Base-by-base conservation (phyloP, 1,284 basidiomycete species). In the Macrocybe sp. region DNA sequence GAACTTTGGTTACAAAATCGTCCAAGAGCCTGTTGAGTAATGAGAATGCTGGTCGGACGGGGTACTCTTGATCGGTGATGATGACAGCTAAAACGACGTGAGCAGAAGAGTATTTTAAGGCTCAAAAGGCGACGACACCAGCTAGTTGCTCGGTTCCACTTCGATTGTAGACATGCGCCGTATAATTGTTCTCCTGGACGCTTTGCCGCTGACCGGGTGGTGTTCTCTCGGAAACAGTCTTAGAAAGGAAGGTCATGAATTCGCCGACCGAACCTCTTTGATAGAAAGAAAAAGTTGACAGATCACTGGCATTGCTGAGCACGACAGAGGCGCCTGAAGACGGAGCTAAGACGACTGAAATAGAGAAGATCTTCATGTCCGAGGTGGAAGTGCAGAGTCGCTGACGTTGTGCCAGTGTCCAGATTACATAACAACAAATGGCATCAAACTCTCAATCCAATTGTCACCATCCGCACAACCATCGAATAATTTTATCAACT, bases 41-140 rank as follows among this genome's bases (percentile, higher is more conserved):
- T 4, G 94, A 96, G 74, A 97, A 99, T 2, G 95, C 96, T 7
- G 96, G 92, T 47, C 97, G 86, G 48, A 92, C 89, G 42, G 96
- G 97, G 70, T 99, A 99, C 64, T 99, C 96, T 45, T 89, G 79
- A 70, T 98, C 96, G 36, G 93, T 89, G 60, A 99, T 89, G 62
- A 98, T 84, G 51, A 98, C 91, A 44, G 83, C 96, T 87, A 66
- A 41, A 60, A 39, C 35, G 9, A 52, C 28, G 9, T 22, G 30
- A 43, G 37, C 50, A 28, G 46, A 47, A 45, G 32, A 50, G 41
- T 34, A 35, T 7, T 38, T 40, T 14, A 40, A 47, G 31, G 16
- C 39, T 22, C 42, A 40, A 42, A 44, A 46, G 33, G 34, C 33
- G 45, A 7, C 70, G 81, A 44, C 51, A 89, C 91, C 92, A 57